Percentiles rank a stretch among this genome's conserved stretches.
Evolutionary conservation across 257 asterid genomes (phyloP).

Genomic region (Henckelia pumila): DNA sequence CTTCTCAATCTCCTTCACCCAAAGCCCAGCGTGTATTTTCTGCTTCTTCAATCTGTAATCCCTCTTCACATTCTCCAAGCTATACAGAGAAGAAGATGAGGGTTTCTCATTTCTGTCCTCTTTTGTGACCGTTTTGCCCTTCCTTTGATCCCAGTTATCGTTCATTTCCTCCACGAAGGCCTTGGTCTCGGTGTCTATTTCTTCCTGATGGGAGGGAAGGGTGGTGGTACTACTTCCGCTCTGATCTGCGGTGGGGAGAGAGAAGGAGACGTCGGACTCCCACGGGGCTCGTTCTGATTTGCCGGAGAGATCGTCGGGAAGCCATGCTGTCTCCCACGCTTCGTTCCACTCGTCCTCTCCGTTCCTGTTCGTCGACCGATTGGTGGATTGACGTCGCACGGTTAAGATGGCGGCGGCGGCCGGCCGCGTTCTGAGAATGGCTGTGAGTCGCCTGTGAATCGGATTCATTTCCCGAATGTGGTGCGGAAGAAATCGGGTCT

Average conservation of each 20-base stretch:
- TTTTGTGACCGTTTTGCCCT: conserved; percentile 52
- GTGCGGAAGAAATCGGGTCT: not conserved
- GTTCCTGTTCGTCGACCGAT: conserved; percentile 21
- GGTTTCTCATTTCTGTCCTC: conserved; percentile 20
- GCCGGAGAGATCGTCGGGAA: conserved; percentile 66
- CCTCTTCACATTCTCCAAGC: conserved; percentile 72
- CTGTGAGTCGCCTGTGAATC: conserved; percentile 31
- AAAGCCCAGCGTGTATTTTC: conserved; percentile 77
- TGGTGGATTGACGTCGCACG: conserved; percentile 38
- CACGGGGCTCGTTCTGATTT: conserved; percentile 65
- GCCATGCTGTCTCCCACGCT: conserved; percentile 95
- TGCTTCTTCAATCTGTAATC: conserved; percentile 89
- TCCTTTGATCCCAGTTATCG: conserved; percentile 93
- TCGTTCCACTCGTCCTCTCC: conserved; percentile 85
- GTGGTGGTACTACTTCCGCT: not conserved
- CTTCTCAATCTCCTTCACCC: conserved; percentile 95
- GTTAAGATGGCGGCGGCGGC: conserved; percentile 28
- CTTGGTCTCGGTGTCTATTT: conserved; percentile 64
- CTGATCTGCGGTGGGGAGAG: conserved; percentile 30
- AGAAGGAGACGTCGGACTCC: conserved; percentile 83
- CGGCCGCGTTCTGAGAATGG: conserved; percentile 34
- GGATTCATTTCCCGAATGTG: conserved; percentile 36
- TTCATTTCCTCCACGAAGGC: conserved; percentile 96
- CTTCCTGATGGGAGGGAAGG: conserved; percentile 29
- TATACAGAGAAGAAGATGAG: conserved; percentile 43